Conservation (phyloP, 768 basidiomycete genomes). For the Mycena leptocephala region DNA sequence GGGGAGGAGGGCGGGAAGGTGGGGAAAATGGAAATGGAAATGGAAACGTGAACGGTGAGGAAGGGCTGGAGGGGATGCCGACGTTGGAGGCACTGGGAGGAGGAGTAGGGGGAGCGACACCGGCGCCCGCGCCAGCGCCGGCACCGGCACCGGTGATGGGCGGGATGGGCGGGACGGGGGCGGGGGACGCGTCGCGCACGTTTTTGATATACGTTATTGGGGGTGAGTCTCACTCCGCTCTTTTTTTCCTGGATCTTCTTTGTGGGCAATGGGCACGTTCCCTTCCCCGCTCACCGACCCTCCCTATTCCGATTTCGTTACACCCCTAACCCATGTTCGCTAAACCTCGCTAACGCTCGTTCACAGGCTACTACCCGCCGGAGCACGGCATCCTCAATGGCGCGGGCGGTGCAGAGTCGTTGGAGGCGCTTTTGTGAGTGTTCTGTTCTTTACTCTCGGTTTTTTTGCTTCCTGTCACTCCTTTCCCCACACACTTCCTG, state of each 20-base stretch:
- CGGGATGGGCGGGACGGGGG: not conserved
- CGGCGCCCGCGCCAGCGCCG: too few relatives aligned
- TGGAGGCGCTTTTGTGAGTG: slow-evolving; percentile 83
- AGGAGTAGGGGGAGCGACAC: not conserved
- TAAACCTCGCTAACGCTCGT: slow-evolving; percentile 20
- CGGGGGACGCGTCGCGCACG: slow-evolving; percentile 66
- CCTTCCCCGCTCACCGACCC: too few relatives aligned
- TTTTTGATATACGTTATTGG: slow-evolving; percentile 95
- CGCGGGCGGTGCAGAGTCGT: slow-evolving; percentile 80
- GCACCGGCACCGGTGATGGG: too few relatives aligned
- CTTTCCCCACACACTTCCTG: too few relatives aligned
- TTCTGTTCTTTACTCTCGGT: not conserved
- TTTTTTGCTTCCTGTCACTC: not conserved
- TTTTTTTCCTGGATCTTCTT: too few relatives aligned
- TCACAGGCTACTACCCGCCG: slow-evolving; percentile 90
- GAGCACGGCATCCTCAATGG: slow-evolving; percentile 93
- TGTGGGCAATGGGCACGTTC: too few relatives aligned
- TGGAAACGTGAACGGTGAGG: slow-evolving; percentile 60
- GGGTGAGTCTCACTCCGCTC: slow-evolving; percentile 56
- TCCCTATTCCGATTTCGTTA: too few relatives aligned
- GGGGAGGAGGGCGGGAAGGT: slow-evolving; percentile 13
- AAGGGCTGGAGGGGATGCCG: not conserved
- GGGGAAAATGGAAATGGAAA: not conserved
- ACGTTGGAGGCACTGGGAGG: not conserved
- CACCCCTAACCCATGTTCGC: not conserved